Evolutionary conservation across 2,329 filamentous ascomycete genomes (phyloP).

Genomic region (Biscogniauxia sp.): DNA sequence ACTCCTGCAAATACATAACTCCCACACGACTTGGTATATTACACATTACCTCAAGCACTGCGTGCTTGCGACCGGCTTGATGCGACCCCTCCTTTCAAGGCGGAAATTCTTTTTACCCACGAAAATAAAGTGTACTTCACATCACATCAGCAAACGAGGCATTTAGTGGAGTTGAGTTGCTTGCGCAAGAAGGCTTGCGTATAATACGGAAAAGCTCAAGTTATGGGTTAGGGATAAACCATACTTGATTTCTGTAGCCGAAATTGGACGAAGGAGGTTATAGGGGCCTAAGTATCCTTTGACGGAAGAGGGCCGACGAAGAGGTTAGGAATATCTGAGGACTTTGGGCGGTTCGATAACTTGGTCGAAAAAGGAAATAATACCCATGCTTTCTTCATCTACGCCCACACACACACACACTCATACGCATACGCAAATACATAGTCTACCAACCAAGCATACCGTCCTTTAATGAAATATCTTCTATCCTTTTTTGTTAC

Average conservation of each 20-base stretch:
- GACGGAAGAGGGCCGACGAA: slow-evolving; percentile 12
- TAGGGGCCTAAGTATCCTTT: neutral
- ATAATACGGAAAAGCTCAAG: slow-evolving; percentile 13
- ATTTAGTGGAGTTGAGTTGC: slow-evolving; percentile 6
- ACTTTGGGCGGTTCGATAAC: slow-evolving; percentile 5
- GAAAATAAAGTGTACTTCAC: neutral
- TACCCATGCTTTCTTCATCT: neutral
- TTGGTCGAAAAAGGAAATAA: slow-evolving; percentile 1
- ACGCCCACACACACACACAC: neutral
- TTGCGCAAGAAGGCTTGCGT: slow-evolving; percentile 8
- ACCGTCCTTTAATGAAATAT: neutral
- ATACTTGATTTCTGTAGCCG: neutral
- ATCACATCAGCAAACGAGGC: slow-evolving; percentile 2
- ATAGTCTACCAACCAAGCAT: neutral
- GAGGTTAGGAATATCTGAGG: slow-evolving; percentile 21
- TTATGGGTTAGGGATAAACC: neutral
- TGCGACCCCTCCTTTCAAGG: neutral
- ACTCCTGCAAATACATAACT: slow-evolving; percentile 8
- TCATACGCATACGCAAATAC: neutral
- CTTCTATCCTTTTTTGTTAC: no score
- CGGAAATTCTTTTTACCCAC: neutral
- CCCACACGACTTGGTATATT: slow-evolving; percentile 1
- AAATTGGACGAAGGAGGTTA: neutral
- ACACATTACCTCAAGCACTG: neutral
- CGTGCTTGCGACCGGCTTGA: neutral